Evolutionary conservation across 306 rosid genomes (phyloP).

Genomic region (Pyrus pyrifolia): DNA sequence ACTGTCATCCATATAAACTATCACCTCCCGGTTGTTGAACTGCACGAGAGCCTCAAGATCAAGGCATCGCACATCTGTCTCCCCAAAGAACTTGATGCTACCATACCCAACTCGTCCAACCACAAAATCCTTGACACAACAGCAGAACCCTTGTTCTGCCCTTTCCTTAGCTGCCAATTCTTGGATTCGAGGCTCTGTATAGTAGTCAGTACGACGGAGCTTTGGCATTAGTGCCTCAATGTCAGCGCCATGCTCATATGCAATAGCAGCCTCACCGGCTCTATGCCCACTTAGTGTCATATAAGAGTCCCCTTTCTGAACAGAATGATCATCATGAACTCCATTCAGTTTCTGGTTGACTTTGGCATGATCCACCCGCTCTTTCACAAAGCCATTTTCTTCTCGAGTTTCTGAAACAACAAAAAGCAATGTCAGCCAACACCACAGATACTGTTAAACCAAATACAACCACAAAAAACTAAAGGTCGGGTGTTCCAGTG

Average conservation of each 20-base stretch:
- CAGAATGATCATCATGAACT: slow-evolving; percentile 50
- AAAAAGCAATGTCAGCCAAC: not conserved
- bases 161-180: slow-evolving; percentile 98
- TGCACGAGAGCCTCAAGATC: slow-evolving; percentile 83
- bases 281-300: slow-evolving; percentile 88
- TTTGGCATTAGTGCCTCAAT: slow-evolving; percentile 96
- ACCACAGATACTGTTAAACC: not conserved
- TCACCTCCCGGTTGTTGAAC: slow-evolving; percentile 90
- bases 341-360: slow-evolving; percentile 52
- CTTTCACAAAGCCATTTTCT: slow-evolving; percentile 50
- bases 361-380: slow-evolving; percentile 31
- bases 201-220: slow-evolving; percentile 83
- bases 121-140: slow-evolving; percentile 74
- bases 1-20: slow-evolving; percentile 81
- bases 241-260: slow-evolving; percentile 93
- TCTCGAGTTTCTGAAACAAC: slow-evolving; percentile 30
- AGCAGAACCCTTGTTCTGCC: slow-evolving; percentile 87
- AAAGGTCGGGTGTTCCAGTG: too few relatives aligned
- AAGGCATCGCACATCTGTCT: slow-evolving; percentile 84
- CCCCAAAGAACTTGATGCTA: slow-evolving; percentile 83
- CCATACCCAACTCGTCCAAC: slow-evolving; percentile 93
- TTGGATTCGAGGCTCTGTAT: slow-evolving; percentile 78
- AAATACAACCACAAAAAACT: not conserved
- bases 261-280: slow-evolving; percentile 98
- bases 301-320: slow-evolving; percentile 48